phyloP scores from a whole-genome alignment of 352 stramenopile genomes.

The Phytophthora pistaciae region DNA sequence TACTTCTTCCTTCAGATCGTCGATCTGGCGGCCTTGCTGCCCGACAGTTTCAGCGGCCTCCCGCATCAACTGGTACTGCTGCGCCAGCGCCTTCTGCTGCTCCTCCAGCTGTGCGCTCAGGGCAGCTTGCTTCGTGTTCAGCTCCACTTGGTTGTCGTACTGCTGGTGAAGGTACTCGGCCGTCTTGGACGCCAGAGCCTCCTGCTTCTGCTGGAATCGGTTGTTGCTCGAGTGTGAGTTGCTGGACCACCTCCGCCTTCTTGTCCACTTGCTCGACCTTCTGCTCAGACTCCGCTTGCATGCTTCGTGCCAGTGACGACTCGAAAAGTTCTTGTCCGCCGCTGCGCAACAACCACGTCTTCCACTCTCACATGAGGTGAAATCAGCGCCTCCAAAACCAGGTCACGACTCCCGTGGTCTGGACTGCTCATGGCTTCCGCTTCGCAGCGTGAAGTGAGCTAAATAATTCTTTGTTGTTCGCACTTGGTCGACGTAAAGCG shows the following conservation, averaged over 20 bases:
- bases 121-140: conserved; percentile 11
- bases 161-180: conserved; percentile 9
- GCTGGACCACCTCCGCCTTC: conserved; percentile 10
- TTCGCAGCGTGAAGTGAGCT: conserved; percentile 18
- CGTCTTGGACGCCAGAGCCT: conserved; percentile 4
- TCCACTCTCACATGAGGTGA: conserved; percentile 9
- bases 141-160: conserved; percentile 14
- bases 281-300: conserved; percentile 3
- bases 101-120: conserved; percentile 10
- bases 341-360: not conserved
- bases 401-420: conserved; percentile 7
- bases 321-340: not conserved
- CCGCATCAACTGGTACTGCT: conserved; percentile 13
- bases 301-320: conserved; percentile 8
- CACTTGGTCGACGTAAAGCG: conserved; percentile 5
- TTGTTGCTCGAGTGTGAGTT: conserved; percentile 15
- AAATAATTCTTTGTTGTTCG: conserved; percentile 15
- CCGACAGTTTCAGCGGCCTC: conserved; percentile 7
- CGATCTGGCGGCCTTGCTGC: conserved; percentile 11
- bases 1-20: conserved; percentile 8
- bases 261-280: conserved; percentile 16
- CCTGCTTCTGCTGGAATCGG: conserved; percentile 10
- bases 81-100: conserved; percentile 5
- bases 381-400: conserved; percentile 10
- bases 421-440: conserved; percentile 11